phyloP scores from a whole-genome alignment of 306 rosid species.

The Psophocarpus tetragonolobus region DNA sequence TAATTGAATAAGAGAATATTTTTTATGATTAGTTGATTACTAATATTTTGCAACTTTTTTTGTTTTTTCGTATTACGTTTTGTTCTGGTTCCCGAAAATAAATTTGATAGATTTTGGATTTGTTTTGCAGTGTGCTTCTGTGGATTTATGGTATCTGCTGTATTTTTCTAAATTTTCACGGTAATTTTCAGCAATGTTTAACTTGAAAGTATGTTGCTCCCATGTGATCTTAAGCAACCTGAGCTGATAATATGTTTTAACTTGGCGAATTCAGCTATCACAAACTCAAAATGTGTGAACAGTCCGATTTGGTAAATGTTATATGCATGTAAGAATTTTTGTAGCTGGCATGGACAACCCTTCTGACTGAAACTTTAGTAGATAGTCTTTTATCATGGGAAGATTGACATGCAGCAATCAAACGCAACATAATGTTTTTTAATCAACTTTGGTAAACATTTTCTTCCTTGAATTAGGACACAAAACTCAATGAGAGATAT shows the following conservation, averaged over 20 bases:
- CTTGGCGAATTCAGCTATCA: background rate
- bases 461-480: background rate
- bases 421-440: background rate
- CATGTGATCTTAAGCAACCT: background rate
- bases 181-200: conserved; percentile 44
- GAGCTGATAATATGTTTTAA: conserved; percentile 15
- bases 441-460: background rate
- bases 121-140: conserved; percentile 73
- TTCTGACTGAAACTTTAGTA: background rate
- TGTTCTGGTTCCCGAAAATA: conserved; percentile 3
- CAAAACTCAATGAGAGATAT: background rate
- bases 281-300: background rate
- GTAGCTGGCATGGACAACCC: background rate
- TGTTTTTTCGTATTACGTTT: background rate
- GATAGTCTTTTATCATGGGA: background rate
- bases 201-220: conserved; percentile 6
- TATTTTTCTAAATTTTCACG: conserved; percentile 79
- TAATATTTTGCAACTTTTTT: background rate
- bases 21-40: background rate
- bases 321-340: background rate
- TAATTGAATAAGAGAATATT: background rate
- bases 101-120: conserved; percentile 18
- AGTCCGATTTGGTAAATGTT: background rate
- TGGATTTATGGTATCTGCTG: conserved; percentile 90
- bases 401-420: background rate